Base-by-base conservation (phyloP, 306 rosid genomes). In the Glycine latifolia region DNA sequence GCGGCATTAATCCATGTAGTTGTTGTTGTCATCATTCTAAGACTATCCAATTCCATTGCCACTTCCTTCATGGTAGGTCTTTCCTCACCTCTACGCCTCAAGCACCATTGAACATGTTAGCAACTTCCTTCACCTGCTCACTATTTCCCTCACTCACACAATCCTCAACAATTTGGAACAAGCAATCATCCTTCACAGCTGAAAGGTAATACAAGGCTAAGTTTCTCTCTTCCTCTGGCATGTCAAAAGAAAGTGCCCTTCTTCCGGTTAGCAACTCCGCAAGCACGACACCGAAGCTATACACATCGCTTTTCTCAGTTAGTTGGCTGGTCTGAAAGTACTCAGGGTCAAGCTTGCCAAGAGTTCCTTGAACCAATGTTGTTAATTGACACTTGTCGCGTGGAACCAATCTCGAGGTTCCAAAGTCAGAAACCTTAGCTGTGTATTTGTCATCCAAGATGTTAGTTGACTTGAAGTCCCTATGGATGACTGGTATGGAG, bases 221-320 rank as follows among this genome's bases (percentile, higher is more conserved):
- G 16, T 59, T 63, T 15, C 83, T 77, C 52, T 78, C 78, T 37
- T 58, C 82, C 31, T 81, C 78, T 1, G 81, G 77, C 54, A 55
- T 13, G 58, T 73, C 77, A 44, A 81, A 81, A 7, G 48, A 75
- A 26, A 83, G 55, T 7, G 72, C 87, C 58, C 69, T 80, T 70
- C 49, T 76, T 26, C 85, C 78, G 2, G 81, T 86, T 48, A 86
- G 65, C 55, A 86, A 55, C 68, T 86, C 83, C 3, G 71, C 74
- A 3, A 86, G 73, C 0, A 86, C 87, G 47, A 88, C 87, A 13
- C 90, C 87, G 20, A 85, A 85, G 79, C 87, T 88, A 47, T 79
- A 88, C 7, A 88, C 84, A 63, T 80, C 84, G n/a, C 88, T 87
- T 26, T 87, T 84, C 44, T 80, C 85, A 3, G 84, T 79, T 8